phyloP scores from a whole-genome alignment of 2,329 filamentous ascomycete genomes.

The Fusarium marasasianum region DNA sequence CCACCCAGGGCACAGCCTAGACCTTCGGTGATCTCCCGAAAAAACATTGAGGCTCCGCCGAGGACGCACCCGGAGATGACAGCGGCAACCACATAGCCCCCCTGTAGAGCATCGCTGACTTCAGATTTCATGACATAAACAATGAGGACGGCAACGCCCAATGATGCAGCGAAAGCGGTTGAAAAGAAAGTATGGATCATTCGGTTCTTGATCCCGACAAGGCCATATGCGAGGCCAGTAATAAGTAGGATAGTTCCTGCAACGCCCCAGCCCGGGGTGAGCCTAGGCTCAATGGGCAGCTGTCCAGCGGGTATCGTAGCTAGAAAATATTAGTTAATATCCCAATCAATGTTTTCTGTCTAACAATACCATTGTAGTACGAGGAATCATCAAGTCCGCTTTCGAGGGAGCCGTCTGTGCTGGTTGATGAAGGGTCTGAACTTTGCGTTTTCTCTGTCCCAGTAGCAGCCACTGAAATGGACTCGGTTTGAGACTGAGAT shows the following conservation, averaged over 20 bases:
- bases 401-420: constrained; percentile 26
- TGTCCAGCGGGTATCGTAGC: constrained; percentile 59
- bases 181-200: constrained; percentile 85
- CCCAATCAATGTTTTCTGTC: neutral
- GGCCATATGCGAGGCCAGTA: constrained; percentile 73
- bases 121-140: constrained; percentile 88
- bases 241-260: constrained; percentile 80
- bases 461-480: constrained; percentile 21
- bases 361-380: constrained; percentile 48
- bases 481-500: constrained; percentile 11
- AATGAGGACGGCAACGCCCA: constrained; percentile 84
- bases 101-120: constrained; percentile 79
- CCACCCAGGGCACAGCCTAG: constrained; percentile 89
- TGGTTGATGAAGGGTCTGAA: constrained; percentile 27
- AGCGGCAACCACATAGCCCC: constrained; percentile 84
- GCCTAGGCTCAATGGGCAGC: constrained; percentile 75
- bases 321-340: constrained; percentile 37
- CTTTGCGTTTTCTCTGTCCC: constrained; percentile 21
- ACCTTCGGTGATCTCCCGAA: constrained; percentile 82
- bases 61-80: constrained; percentile 78
- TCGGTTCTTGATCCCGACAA: constrained; percentile 85
- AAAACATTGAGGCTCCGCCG: constrained; percentile 78
- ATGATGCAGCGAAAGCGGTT: constrained; percentile 74
- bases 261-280: constrained; percentile 85
- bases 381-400: constrained; percentile 43